Evolutionary conservation across 768 basidiomycete species (phyloP).

Genomic region (Russula griseocarnosa): DNA sequence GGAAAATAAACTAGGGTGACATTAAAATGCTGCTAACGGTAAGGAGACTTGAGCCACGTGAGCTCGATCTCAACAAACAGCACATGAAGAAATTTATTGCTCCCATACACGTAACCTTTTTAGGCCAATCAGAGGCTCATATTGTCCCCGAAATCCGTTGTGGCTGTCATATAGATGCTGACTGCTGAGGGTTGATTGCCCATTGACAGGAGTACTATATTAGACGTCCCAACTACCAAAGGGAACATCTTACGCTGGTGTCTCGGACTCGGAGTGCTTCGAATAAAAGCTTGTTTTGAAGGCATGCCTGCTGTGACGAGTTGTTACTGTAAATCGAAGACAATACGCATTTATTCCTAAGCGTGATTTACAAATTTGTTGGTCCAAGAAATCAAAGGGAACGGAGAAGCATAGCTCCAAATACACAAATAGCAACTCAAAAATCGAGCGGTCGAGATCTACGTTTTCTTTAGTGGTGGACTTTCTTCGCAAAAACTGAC

Average conservation of each 20-base stretch:
- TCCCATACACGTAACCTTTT: not conserved
- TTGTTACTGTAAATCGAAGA: not conserved
- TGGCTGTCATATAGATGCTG: not conserved
- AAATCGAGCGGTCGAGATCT: not conserved
- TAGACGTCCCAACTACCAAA: not conserved
- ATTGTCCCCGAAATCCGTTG: not conserved
- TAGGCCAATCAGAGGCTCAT: not conserved
- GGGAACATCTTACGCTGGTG: not conserved
- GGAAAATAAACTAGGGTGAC: too few relatives aligned
- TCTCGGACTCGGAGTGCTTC: too few relatives aligned
- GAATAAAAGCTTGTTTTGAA: too few relatives aligned
- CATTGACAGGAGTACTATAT: not conserved
- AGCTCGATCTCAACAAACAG: too few relatives aligned
- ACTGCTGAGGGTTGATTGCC: not conserved
- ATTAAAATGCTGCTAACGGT: too few relatives aligned
- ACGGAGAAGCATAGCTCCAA: not conserved
- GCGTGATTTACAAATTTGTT: not conserved
- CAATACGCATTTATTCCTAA: not conserved
- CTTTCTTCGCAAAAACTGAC: not conserved
- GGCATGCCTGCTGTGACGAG: too few relatives aligned
- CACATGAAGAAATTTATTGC: too few relatives aligned
- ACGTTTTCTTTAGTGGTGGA: not conserved
- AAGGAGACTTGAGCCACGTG: too few relatives aligned
- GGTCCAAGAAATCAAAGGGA: not conserved
- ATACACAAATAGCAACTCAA: not conserved